phyloP scores from a whole-genome alignment of 139 green algal genomes.

The Chlamydomonas incerta region DNA sequence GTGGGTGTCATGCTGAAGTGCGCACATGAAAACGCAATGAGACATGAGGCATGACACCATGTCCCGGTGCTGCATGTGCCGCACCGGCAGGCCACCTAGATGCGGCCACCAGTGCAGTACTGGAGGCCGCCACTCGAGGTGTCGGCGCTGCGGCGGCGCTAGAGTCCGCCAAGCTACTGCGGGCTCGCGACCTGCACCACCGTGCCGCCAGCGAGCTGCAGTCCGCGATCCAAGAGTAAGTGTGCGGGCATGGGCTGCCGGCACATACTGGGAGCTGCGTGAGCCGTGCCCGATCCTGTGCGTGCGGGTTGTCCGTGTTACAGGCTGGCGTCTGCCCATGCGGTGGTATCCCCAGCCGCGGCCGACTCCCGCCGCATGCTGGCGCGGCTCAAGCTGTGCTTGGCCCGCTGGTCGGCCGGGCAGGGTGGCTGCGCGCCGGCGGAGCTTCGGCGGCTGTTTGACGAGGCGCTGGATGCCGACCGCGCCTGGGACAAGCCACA shows the following conservation, averaged over 20 bases:
- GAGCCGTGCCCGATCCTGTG: too few species aligned
- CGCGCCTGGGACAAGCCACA: slow-evolving; percentile 83
- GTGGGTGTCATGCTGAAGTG: slow-evolving; percentile 13
- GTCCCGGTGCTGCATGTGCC: too few species aligned
- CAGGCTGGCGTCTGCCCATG: too few species aligned
- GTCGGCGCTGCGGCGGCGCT: slow-evolving; percentile 66
- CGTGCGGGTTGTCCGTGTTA: too few species aligned
- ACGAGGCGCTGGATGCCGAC: slow-evolving; percentile 69
- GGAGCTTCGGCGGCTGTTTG: slow-evolving; percentile 69
- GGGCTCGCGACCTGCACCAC: slow-evolving; percentile 76
- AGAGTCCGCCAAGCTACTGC: slow-evolving; percentile 90
- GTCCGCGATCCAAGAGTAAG: slow-evolving; percentile 6
- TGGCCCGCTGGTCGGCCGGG: slow-evolving; percentile 40
- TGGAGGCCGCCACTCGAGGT: slow-evolving; percentile 79
- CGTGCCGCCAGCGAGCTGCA: slow-evolving; percentile 76
- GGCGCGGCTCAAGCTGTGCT: slow-evolving; percentile 6
- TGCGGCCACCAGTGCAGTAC: slow-evolving; percentile 80
- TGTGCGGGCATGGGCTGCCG: too few species aligned
- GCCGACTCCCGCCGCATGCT: slow-evolving; percentile 20
- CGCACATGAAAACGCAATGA: too few species aligned
- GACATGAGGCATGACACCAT: too few species aligned
- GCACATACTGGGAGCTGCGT: too few species aligned
- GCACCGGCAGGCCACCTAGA: slow-evolving; percentile 80
- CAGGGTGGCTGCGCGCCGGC: slow-evolving; percentile 9
- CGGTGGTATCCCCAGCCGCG: too few species aligned